Conservation (phyloP, 2,329 filamentous ascomycete species). For the Pyrenophora teres region DNA sequence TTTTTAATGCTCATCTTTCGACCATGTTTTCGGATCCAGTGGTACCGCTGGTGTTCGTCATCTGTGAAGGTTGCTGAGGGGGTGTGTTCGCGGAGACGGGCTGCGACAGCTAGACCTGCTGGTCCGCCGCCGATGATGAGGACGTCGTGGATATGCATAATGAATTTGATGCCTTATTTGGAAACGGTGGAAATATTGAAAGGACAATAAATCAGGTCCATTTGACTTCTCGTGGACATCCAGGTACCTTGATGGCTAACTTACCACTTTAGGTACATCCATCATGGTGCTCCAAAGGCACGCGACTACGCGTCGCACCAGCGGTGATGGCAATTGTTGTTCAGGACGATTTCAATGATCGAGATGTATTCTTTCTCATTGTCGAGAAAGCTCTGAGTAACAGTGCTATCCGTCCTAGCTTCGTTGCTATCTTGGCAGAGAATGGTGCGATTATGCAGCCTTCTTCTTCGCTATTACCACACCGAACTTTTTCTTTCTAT, state of each 20-base stretch:
- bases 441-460: no score
- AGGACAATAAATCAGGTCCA: neutral
- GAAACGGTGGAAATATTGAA: neutral
- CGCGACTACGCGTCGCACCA: neutral
- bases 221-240: constrained; percentile 1
- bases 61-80: constrained; percentile 82
- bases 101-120: constrained; percentile 73
- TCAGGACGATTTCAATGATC: no score
- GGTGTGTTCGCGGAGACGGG: constrained; percentile 71
- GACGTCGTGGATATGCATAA: constrained; percentile 61
- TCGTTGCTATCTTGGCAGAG: no score
- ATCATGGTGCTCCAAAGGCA: constrained; percentile 32
- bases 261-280: constrained; percentile 13
- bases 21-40: constrained; percentile 73
- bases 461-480: no score
- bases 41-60: constrained; percentile 79
- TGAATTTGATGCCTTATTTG: neutral
- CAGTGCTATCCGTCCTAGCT: no score
- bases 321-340: no score
- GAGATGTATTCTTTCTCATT: no score
- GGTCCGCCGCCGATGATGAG: constrained; percentile 75
- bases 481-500: no score
- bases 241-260: constrained; percentile 30
- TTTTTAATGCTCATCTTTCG: constrained; percentile 63
- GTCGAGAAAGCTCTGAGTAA: no score